Percentiles rank a stretch among this genome's conserved stretches.
These are phyloP conservation scores for Colletotrichum eremochloae DNA, from an alignment of 2,329 filamentous ascomycete genomes.

Conservation along the genomic window DNA sequence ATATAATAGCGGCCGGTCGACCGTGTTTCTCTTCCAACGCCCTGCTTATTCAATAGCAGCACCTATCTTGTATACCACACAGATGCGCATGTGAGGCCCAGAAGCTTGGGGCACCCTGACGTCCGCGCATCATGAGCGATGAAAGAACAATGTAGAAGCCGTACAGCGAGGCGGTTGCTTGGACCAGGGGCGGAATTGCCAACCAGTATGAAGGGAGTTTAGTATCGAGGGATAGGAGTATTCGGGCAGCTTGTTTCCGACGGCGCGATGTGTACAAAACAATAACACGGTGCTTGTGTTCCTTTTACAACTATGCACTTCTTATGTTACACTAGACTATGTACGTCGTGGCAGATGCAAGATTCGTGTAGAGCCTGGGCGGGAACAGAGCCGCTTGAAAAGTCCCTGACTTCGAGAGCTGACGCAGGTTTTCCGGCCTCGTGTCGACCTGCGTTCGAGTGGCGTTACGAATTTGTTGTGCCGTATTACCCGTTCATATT, in stretches of 20 bases:
- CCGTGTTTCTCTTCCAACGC: slow-evolving; percentile 39
- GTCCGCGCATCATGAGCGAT: slow-evolving; percentile 30
- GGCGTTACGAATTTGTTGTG: slow-evolving; percentile 28
- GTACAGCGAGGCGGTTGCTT: slow-evolving; percentile 12
- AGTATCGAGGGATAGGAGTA: slow-evolving; percentile 31
- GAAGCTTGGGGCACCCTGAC: slow-evolving; percentile 23
- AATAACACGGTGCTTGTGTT: neutral
- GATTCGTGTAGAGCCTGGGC: slow-evolving; percentile 13
- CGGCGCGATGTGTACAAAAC: slow-evolving; percentile 25
- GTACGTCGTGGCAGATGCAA: slow-evolving; percentile 23
- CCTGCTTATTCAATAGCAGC: slow-evolving; percentile 30
- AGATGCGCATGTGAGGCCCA: slow-evolving; percentile 30
- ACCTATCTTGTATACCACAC: slow-evolving; percentile 39
- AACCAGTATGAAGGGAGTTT: slow-evolving; percentile 30
- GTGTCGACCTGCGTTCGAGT: slow-evolving; percentile 17
- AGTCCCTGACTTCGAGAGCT: slow-evolving; percentile 31
- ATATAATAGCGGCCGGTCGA: slow-evolving; percentile 40
- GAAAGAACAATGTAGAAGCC: slow-evolving; percentile 27
- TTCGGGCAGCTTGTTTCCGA: slow-evolving; percentile 19
- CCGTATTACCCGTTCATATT: neutral
- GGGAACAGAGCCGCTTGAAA: slow-evolving; percentile 23
- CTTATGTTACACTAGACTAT: slow-evolving; percentile 23
- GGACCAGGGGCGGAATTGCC: slow-evolving; percentile 19
- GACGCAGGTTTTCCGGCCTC: slow-evolving; percentile 15
- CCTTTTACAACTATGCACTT: neutral